Percentiles rank a stretch among this genome's conserved stretches.
These are phyloP conservation scores for Aspergillus tanneri DNA, from an alignment of 2,329 filamentous ascomycete genomes.

Conservation along the genomic window DNA sequence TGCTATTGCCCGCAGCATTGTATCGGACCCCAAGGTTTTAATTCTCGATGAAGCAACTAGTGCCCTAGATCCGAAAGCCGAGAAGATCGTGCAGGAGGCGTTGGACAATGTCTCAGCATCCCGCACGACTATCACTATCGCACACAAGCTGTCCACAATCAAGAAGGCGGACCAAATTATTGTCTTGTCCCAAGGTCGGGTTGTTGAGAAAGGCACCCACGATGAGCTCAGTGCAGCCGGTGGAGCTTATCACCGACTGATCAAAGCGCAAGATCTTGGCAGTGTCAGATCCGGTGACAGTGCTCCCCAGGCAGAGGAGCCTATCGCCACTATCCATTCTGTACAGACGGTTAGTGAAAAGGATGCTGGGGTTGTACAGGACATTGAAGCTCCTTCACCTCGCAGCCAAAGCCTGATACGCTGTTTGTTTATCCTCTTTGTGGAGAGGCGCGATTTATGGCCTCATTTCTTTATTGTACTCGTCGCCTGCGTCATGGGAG, in stretches of 20 bases:
- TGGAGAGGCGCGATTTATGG: slow-evolving; percentile 1
- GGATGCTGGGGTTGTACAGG: neutral
- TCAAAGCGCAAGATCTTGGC: slow-evolving; percentile 48
- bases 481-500: slow-evolving; percentile 1
- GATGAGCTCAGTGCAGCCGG: slow-evolving; percentile 36
- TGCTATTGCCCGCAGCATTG: slow-evolving; percentile 75
- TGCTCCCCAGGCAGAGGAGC: neutral
- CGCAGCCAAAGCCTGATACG: neutral
- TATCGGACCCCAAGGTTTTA: slow-evolving; percentile 79
- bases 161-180: slow-evolving; percentile 45
- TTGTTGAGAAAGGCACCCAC: slow-evolving; percentile 48
- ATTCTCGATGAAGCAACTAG: slow-evolving; percentile 89
- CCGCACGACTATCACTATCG: slow-evolving; percentile 39
- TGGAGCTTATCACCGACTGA: slow-evolving; percentile 43
- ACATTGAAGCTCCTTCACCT: neutral
- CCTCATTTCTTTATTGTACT: neutral
- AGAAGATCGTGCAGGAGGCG: slow-evolving; percentile 80
- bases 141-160: slow-evolving; percentile 46
- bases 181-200: slow-evolving; percentile 42
- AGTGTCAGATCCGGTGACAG: neutral
- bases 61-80: slow-evolving; percentile 80
- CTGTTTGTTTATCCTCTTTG: neutral
- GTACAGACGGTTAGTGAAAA: neutral
- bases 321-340: neutral
- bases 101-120: slow-evolving; percentile 68